Evolutionary conservation across 202 grass and related monocot species (phyloP).

Genomic region (Schoenoplectus triqueter): DNA sequence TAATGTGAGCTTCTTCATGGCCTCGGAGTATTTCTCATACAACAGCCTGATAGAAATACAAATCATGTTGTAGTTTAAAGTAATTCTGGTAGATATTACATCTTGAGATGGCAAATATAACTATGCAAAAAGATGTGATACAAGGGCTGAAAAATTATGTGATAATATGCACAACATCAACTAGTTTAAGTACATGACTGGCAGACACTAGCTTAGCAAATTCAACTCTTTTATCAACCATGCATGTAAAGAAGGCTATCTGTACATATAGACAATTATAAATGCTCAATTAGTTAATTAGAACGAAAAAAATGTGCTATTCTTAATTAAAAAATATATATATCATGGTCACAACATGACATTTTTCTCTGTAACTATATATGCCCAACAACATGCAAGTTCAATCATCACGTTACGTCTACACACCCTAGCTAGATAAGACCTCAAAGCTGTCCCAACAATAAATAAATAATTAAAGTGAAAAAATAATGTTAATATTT

Average conservation of each 20-base stretch:
- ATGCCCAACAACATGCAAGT: no score
- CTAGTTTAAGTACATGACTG: neutral
- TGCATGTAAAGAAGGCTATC: neutral
- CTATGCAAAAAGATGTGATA: neutral
- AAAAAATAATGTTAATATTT: no score
- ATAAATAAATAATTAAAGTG: no score
- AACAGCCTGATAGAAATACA: conserved; percentile 38
- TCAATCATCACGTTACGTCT: no score
- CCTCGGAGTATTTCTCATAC: conserved; percentile 58
- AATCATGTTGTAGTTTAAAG: neutral
- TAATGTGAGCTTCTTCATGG: conserved; percentile 56
- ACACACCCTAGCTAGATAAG: no score
- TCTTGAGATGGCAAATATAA: neutral
- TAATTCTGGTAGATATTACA: neutral
- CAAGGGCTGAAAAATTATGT: neutral
- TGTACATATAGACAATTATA: neutral
- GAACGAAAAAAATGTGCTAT: neutral
- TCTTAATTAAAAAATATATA: no score
- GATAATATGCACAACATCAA: neutral
- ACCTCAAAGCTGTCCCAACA: no score
- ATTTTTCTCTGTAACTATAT: no score
- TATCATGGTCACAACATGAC: no score
- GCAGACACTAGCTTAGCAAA: no score
- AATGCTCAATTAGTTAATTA: neutral
- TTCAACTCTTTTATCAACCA: no score